Percentiles rank a stretch among this genome's conserved stretches.
phyloP scores from a whole-genome alignment of 2,329 filamentous ascomycete species.

The Trichoderma sp. region DNA sequence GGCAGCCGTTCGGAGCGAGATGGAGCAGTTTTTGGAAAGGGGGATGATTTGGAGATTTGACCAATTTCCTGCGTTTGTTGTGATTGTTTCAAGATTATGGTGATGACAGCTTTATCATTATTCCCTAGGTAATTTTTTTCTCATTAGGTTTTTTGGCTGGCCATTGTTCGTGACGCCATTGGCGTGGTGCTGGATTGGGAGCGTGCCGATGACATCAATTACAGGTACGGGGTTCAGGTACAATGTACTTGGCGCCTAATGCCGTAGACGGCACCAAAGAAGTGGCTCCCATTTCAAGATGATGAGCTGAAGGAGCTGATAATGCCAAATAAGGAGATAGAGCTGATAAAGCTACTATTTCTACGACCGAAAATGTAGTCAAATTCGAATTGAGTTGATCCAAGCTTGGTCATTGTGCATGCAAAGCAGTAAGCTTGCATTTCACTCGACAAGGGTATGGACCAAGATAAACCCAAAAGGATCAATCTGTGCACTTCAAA shows the following conservation, averaged over 20 bases:
- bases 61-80: not conserved
- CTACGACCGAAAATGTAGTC: not conserved
- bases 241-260: not conserved
- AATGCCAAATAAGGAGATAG: not conserved
- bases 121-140: not conserved
- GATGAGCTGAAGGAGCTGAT: not conserved
- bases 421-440: not conserved
- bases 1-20: not conserved
- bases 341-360: not conserved
- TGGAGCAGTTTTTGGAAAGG: not conserved
- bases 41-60: not conserved
- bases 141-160: not conserved
- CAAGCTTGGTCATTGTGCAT: not conserved
- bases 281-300: not conserved
- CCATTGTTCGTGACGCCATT: not conserved
- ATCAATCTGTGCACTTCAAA: not conserved
- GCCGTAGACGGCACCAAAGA: not conserved
- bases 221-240: not conserved
- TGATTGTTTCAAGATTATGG: not conserved
- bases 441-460: not conserved
- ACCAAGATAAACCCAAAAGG: not conserved
- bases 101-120: not conserved
- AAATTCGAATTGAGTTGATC: not conserved
- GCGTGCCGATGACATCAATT: not conserved
- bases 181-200: not conserved